phyloP scores from a whole-genome alignment of 106 monocot genomes.

The Dendrobium officinale region DNA sequence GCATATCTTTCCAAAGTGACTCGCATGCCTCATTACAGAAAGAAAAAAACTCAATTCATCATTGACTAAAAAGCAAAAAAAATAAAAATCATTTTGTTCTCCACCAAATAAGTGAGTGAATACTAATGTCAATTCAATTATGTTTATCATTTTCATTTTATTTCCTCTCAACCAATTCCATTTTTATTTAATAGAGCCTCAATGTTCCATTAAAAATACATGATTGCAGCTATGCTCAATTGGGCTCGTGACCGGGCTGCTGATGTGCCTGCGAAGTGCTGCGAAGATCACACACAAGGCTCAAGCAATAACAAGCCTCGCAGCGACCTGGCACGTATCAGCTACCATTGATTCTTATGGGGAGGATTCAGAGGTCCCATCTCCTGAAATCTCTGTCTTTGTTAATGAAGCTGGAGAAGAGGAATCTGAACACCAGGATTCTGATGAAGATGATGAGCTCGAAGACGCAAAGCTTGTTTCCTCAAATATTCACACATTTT shows the following conservation, averaged over 20 bases:
- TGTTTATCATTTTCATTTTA: no score
- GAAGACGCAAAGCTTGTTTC: constrained; percentile 30
- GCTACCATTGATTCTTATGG: constrained; percentile 59
- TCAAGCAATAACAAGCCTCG: constrained; percentile 79
- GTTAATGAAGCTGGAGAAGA: neutral
- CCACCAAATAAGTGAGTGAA: no score
- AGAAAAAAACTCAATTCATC: no score
- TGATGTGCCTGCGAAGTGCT: constrained; percentile 74
- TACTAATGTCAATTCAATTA: no score
- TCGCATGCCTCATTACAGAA: no score
- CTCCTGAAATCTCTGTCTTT: neutral
- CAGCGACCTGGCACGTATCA: constrained; percentile 75
- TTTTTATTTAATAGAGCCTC: no score
- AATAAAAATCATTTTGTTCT: no score
- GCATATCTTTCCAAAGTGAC: no score
- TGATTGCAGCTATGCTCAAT: constrained; percentile 56
- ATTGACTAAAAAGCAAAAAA: no score
- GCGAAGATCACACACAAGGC: constrained; percentile 97
- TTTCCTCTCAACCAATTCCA: no score
- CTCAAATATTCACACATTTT: constrained; percentile 29
- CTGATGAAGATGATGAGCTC: constrained; percentile 34
- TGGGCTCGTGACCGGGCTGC: constrained; percentile 58
- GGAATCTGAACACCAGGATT: constrained; percentile 17
- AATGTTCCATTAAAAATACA: no score
- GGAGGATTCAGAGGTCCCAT: constrained; percentile 20